A percentile compares a stretch with the other conserved stretches of the same genome.
phyloP scores from a whole-genome alignment of 2,329 filamentous ascomycete species.

The Penicillium sp. region DNA sequence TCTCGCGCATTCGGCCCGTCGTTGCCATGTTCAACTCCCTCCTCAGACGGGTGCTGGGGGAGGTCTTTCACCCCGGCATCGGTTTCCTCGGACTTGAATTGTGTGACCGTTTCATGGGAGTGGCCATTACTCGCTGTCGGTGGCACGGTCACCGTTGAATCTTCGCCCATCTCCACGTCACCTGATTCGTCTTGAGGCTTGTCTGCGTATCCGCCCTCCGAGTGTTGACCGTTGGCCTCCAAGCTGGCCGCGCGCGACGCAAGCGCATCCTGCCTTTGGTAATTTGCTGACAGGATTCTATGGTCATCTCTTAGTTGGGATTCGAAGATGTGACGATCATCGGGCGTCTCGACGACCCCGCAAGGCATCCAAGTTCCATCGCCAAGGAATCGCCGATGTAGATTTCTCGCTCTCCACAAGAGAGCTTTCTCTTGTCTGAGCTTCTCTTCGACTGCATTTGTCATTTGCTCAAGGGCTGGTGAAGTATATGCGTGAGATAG shows the following conservation, averaged over 20 bases:
- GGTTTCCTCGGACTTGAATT: constrained; percentile 33
- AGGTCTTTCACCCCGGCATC: constrained; percentile 30
- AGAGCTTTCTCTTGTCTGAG: constrained; percentile 52
- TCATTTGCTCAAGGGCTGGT: constrained; percentile 53
- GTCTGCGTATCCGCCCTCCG: constrained; percentile 8
- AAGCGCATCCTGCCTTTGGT: constrained; percentile 14
- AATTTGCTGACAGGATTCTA: constrained; percentile 10
- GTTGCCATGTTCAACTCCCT: not conserved
- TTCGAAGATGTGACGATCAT: constrained; percentile 46
- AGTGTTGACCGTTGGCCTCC: constrained; percentile 7
- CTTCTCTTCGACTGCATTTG: constrained; percentile 50
- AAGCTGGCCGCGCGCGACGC: constrained; percentile 8
- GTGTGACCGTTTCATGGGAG: constrained; percentile 13
- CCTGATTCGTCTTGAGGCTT: constrained; percentile 8
- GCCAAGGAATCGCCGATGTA: constrained; percentile 54
- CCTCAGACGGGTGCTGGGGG: constrained; percentile 25
- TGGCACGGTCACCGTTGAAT: constrained; percentile 9
- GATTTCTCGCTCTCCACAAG: constrained; percentile 52
- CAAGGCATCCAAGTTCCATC: constrained; percentile 56
- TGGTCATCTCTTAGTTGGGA: constrained; percentile 22
- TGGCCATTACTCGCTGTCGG: constrained; percentile 4
- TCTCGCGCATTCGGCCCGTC: not conserved
- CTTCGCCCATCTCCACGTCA: constrained; percentile 34
- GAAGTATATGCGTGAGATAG: constrained; percentile 55
- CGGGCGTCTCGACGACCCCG: constrained; percentile 46